Evolutionary conservation across 2,329 filamentous ascomycete species (phyloP).

Genomic region (Claviceps monticola): DNA sequence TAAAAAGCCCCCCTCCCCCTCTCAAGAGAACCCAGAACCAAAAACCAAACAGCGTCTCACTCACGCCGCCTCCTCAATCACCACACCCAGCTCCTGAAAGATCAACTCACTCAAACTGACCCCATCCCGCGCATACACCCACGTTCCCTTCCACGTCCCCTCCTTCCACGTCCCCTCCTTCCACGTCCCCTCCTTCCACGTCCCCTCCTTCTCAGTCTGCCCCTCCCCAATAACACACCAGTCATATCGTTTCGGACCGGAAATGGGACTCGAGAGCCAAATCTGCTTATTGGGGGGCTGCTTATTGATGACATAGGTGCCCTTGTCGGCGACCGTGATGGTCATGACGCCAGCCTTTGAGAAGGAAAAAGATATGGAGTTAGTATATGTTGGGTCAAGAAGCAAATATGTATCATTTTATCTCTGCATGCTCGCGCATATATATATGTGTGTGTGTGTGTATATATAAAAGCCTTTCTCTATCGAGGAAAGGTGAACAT

Average conservation of each 20-base stretch:
- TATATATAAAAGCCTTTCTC: too few species aligned
- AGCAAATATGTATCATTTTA: background rate
- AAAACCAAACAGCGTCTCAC: background rate
- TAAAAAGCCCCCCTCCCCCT: background rate
- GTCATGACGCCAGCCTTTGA: conserved; percentile 71
- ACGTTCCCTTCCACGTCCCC: conserved; percentile 57
- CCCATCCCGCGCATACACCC: conserved; percentile 83
- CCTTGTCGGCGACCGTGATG: conserved; percentile 52
- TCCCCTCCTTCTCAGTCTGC: conserved; percentile 63
- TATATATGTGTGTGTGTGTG: too few species aligned
- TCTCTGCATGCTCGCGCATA: background rate
- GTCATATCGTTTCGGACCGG: conserved; percentile 88
- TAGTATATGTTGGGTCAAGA: too few species aligned
- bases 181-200: conserved; percentile 45
- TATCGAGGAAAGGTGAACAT: too few species aligned
- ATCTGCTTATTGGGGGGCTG: conserved; percentile 96
- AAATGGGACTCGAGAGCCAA: conserved; percentile 85
- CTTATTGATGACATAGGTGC: conserved; percentile 94
- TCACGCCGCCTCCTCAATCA: conserved; percentile 26
- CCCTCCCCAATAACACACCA: conserved; percentile 64
- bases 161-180: conserved; percentile 83
- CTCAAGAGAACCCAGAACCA: background rate
- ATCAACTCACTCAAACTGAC: conserved; percentile 60
- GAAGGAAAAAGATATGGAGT: too few species aligned
- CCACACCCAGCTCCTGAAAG: conserved; percentile 60